phyloP scores from a whole-genome alignment of 176 grass and related monocot genomes.

The Puya raimondii region DNA sequence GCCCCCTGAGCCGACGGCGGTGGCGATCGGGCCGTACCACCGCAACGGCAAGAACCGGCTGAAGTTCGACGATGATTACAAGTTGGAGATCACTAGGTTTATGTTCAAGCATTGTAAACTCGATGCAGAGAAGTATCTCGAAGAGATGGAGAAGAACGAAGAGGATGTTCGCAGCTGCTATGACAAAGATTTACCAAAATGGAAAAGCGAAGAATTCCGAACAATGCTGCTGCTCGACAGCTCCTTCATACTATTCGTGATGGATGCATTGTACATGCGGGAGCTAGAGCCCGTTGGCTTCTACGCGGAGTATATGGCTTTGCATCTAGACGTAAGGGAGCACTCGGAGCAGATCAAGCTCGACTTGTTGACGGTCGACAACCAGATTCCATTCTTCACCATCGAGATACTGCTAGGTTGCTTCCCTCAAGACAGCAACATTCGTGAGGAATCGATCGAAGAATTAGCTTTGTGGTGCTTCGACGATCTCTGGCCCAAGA shows the following conservation, averaged over 20 bases:
- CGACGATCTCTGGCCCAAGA: not conserved
- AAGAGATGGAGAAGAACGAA: not conserved
- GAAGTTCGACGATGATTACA: not conserved
- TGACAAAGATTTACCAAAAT: not conserved
- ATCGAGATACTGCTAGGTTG: not conserved
- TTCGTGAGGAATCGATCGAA: not conserved
- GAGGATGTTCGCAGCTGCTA: not conserved
- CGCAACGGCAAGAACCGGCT: not conserved
- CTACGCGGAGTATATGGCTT: not conserved
- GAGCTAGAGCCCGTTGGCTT: not conserved
- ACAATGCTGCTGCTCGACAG: not conserved
- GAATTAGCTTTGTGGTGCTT: not conserved
- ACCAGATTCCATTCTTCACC: not conserved
- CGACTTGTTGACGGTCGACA: not conserved
- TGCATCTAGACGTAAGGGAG: not conserved
- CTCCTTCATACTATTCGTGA: not conserved
- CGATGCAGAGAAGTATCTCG: not conserved
- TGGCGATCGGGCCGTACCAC: not conserved
- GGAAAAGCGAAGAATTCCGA: not conserved
- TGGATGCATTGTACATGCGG: not conserved
- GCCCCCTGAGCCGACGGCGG: not conserved
- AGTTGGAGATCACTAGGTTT: not conserved
- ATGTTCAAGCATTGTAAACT: not conserved
- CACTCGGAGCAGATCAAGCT: not conserved
- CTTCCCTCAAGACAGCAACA: not conserved